Percentiles rank a stretch among this genome's conserved stretches.
phyloP scores from a whole-genome alignment of 495 filamentous ascomycete species.

The Chlorociboria aeruginascens region DNA sequence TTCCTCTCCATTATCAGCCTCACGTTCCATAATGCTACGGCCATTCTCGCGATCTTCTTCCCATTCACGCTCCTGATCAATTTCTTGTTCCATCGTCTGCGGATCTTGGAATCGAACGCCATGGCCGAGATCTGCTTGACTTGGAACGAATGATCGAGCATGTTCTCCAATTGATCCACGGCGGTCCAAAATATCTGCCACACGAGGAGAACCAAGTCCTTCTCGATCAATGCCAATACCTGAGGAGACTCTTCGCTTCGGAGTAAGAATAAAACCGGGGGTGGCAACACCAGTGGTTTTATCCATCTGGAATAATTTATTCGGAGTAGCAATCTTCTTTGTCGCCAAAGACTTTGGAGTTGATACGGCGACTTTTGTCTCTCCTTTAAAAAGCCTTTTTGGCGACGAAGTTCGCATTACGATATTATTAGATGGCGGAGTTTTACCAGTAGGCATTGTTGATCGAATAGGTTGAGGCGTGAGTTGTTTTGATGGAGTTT shows the following conservation, averaged over 20 bases:
- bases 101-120: constrained; percentile 52
- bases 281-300: constrained; percentile 43
- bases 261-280: constrained; percentile 53
- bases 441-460: constrained; percentile 37
- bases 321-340: constrained; percentile 9
- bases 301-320: constrained; percentile 46
- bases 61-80: constrained; percentile 53
- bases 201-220: constrained; percentile 67
- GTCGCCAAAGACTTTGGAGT: constrained; percentile 11
- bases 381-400: constrained; percentile 39
- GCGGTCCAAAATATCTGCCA: constrained; percentile 61
- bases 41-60: constrained; percentile 52
- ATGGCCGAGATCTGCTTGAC: constrained; percentile 20
- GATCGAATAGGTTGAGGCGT: constrained; percentile 40
- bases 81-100: constrained; percentile 50
- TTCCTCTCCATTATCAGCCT: constrained; percentile 31
- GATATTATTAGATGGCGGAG: constrained; percentile 30
- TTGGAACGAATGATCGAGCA: constrained; percentile 48
- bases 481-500: constrained; percentile 36
- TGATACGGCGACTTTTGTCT: constrained; percentile 24
- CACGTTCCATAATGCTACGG: constrained; percentile 38
- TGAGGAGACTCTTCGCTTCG: constrained; percentile 49
- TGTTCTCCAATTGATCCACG: constrained; percentile 59
- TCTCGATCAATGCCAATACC: constrained; percentile 64
- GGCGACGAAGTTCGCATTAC: constrained; percentile 36